These are phyloP conservation scores for Picochlorum sp. DNA, from an alignment of 139 green algal species.

Conservation along the genomic window DNA sequence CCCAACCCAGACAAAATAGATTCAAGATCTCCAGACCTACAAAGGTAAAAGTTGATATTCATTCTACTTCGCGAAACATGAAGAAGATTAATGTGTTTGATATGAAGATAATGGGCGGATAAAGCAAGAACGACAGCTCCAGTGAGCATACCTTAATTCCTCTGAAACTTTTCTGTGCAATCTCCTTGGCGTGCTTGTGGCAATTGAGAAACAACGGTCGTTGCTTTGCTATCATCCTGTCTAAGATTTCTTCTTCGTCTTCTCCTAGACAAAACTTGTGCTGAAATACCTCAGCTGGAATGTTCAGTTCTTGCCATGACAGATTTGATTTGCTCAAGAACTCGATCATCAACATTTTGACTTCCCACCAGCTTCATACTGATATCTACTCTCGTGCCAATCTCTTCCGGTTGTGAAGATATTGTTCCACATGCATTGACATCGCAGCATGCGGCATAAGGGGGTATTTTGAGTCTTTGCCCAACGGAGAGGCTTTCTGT, in stretches of 20 bases:
- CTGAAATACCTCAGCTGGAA: neutral
- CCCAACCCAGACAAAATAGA: neutral
- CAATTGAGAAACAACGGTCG: too few species aligned
- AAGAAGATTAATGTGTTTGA: too few species aligned
- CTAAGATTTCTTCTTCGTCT: too few species aligned
- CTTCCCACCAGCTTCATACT: too few species aligned
- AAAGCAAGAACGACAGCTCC: too few species aligned
- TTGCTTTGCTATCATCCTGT: too few species aligned
- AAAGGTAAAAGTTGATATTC: neutral
- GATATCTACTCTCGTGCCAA: neutral
- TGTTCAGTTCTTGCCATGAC: neutral
- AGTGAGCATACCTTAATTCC: too few species aligned
- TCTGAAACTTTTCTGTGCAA: too few species aligned
- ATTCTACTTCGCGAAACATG: too few species aligned
- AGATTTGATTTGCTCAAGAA: neutral
- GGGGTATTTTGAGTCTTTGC: slow-evolving; percentile 4
- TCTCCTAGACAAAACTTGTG: neutral
- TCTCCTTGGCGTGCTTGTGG: too few species aligned
- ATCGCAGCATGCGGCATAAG: slow-evolving; percentile 11
- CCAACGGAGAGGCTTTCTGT: neutral
- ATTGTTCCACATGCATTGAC: neutral
- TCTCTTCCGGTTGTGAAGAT: neutral
- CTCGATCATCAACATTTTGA: too few species aligned
- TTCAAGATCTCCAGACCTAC: slow-evolving; percentile 1
- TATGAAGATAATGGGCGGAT: slow-evolving; percentile 1